Percentiles rank a stretch among this genome's conserved stretches.
phyloP scores from a whole-genome alignment of 768 basidiomycete species.

The Crucibulum laeve region DNA sequence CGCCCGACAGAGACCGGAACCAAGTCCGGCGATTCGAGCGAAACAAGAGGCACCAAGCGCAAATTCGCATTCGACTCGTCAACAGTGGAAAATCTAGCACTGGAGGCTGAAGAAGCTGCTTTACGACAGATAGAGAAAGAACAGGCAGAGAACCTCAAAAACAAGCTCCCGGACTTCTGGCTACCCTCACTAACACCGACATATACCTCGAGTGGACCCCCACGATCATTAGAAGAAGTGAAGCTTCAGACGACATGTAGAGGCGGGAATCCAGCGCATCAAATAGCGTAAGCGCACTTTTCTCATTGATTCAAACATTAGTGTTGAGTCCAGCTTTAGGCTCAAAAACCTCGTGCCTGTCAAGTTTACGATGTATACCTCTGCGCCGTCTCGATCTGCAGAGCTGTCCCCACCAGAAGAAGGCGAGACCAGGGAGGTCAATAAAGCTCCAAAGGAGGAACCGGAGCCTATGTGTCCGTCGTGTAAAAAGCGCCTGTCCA shows the following conservation, averaged over 20 bases:
- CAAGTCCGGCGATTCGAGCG: slow-evolving; percentile 30
- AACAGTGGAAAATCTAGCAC: slow-evolving; percentile 64
- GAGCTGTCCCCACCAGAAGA: slow-evolving; percentile 29
- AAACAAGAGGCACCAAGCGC: slow-evolving; percentile 69
- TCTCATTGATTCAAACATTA: slow-evolving; percentile 1
- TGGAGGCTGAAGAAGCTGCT: slow-evolving; percentile 87
- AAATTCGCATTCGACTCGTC: slow-evolving; percentile 82
- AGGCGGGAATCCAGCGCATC: slow-evolving; percentile 74
- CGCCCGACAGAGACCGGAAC: slow-evolving; percentile 30
- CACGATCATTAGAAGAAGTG: slow-evolving; percentile 68
- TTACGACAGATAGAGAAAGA: slow-evolving; percentile 78
- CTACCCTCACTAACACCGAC: slow-evolving; percentile 89
- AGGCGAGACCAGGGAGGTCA: slow-evolving; percentile 9
- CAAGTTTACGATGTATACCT: slow-evolving; percentile 62
- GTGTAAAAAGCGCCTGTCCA: slow-evolving; percentile 83
- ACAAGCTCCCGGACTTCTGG: slow-evolving; percentile 97
- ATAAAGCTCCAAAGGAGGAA: slow-evolving; percentile 48
- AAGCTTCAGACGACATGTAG: slow-evolving; percentile 89
- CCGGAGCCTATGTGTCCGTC: slow-evolving; percentile 75
- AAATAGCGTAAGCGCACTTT: slow-evolving; percentile 55
- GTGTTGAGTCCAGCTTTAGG: slow-evolving; percentile 32
- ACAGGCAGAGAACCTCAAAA: slow-evolving; percentile 77
- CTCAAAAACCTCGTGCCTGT: slow-evolving; percentile 82
- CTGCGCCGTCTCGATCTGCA: slow-evolving; percentile 31
- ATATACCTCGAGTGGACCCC: slow-evolving; percentile 56